These are phyloP conservation scores for Ophiostoma australiae DNA, from an alignment of 2,329 filamentous ascomycete species.

Conservation along the genomic window DNA sequence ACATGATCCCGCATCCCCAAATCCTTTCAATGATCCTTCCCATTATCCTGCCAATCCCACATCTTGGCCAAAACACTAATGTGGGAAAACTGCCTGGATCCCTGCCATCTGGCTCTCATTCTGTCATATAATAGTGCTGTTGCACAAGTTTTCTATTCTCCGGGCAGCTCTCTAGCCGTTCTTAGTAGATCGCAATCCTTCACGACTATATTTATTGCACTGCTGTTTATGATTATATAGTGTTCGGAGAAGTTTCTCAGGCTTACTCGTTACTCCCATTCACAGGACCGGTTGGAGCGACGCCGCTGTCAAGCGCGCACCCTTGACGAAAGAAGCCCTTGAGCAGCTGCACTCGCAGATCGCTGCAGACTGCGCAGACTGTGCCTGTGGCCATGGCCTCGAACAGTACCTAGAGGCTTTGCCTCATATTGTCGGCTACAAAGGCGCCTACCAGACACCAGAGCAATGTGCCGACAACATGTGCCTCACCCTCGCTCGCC, in stretches of 20 bases:
- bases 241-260: neutral
- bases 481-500: neutral
- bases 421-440: neutral
- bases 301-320: neutral
- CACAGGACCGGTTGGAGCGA: neutral
- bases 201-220: neutral
- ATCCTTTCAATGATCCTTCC: neutral
- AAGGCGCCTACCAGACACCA: neutral
- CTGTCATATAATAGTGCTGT: neutral
- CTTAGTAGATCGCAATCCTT: neutral
- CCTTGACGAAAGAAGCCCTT: neutral
- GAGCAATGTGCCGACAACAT: neutral
- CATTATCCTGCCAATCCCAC: neutral
- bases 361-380: neutral
- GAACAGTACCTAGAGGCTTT: neutral
- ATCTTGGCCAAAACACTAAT: neutral
- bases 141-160: neutral
- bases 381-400: neutral
- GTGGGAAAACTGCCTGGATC: neutral
- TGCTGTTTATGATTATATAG: neutral
- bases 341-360: neutral
- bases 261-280: neutral
- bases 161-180: neutral
- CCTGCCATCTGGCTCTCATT: neutral
- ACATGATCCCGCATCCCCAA: neutral